These are phyloP conservation scores for Fonsecaea monophora DNA, from an alignment of 2,329 filamentous ascomycete genomes.

Conservation along the genomic window DNA sequence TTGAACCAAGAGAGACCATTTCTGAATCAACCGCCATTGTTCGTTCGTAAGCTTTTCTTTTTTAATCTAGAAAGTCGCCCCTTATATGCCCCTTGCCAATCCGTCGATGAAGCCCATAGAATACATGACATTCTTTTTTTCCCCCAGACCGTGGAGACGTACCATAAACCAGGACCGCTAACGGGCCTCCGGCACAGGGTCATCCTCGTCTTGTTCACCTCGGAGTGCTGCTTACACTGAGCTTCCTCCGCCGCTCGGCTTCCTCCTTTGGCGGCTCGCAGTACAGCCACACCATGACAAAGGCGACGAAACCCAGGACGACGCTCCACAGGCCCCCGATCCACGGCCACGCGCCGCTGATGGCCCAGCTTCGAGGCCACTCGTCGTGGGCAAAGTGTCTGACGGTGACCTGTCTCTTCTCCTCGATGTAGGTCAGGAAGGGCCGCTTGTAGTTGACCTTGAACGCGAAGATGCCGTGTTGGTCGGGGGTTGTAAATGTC, in stretches of 20 bases:
- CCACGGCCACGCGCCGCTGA: slow-evolving; percentile 93
- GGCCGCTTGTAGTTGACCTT: slow-evolving; percentile 95
- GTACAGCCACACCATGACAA: slow-evolving; percentile 88
- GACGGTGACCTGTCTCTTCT: slow-evolving; percentile 94
- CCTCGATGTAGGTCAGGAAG: slow-evolving; percentile 85
- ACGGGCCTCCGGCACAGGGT: not conserved
- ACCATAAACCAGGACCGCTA: not conserved
- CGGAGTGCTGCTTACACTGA: slow-evolving; percentile 29
- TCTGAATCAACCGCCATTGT: not conserved
- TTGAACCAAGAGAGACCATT: not conserved
- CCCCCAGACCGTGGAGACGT: not conserved
- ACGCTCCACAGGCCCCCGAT: slow-evolving; percentile 86
- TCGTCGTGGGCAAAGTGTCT: slow-evolving; percentile 97
- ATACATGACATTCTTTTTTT: slow-evolving; percentile 1
- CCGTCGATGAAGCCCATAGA: slow-evolving; percentile 2
- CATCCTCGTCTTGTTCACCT: slow-evolving; percentile 9
- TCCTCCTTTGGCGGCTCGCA: slow-evolving; percentile 60
- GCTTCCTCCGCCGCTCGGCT: slow-evolving; percentile 28
- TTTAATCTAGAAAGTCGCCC: not conserved
- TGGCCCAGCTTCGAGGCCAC: slow-evolving; percentile 88
- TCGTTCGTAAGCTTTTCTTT: not conserved
- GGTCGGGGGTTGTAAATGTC: slow-evolving; percentile 85
- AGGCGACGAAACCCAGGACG: slow-evolving; percentile 80
- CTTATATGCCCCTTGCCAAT: not conserved
- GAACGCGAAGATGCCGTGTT: slow-evolving; percentile 99